Evolutionary conservation across 768 basidiomycete genomes (phyloP).

Genomic region (Phanerochaete sordida): DNA sequence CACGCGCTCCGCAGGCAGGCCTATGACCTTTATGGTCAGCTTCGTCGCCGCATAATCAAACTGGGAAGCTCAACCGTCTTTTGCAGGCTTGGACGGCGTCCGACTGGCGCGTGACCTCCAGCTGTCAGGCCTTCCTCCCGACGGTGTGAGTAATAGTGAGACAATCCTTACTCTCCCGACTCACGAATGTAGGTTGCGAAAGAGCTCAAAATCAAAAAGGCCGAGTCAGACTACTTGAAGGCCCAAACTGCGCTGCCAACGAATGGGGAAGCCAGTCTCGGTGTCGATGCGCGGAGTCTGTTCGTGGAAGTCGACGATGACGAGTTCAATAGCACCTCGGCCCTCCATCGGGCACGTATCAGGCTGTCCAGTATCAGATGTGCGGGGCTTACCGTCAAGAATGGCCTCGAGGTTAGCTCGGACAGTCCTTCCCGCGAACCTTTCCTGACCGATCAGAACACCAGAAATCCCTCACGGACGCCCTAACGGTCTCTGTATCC

Average conservation of each 20-base stretch:
- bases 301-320: constrained; percentile 33
- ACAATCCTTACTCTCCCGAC: not conserved
- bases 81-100: constrained; percentile 21
- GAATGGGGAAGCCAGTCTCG: constrained; percentile 41
- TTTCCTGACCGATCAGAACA: no score
- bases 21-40: constrained; percentile 68
- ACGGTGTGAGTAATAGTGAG: not conserved
- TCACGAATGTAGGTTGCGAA: constrained; percentile 39
- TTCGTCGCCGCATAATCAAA: not conserved
- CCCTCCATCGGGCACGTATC: constrained; percentile 2
- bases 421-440: not conserved
- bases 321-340: constrained; percentile 24
- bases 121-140: constrained; percentile 5
- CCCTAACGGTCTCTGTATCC: constrained; percentile 17
- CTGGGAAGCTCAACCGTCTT: not conserved
- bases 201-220: constrained; percentile 37
- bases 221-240: constrained; percentile 33
- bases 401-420: not conserved
- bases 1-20: constrained; percentile 47
- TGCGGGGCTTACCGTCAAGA: not conserved
- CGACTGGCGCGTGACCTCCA: constrained; percentile 11
- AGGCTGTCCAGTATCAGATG: not conserved
- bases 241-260: constrained; percentile 40
- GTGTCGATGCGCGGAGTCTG: constrained; percentile 47
- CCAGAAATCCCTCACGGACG: not conserved